phyloP scores from a whole-genome alignment of 306 rosid genomes.

The Begonia masoniana region DNA sequence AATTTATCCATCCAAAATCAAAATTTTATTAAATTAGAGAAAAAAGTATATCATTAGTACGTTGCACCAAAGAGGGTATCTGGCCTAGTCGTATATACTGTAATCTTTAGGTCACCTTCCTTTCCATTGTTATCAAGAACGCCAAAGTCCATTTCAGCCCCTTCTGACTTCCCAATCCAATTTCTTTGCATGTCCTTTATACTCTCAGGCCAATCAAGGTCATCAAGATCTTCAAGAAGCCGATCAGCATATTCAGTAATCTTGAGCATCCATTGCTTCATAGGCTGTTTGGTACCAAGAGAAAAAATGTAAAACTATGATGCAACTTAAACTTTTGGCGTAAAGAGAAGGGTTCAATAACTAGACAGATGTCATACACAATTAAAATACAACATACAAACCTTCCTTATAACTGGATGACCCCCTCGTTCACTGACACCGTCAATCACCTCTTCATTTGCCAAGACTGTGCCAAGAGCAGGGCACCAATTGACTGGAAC shows the following conservation, averaged over 20 bases:
- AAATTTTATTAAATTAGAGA: slow-evolving; percentile 11
- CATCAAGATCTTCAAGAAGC: slow-evolving; percentile 91
- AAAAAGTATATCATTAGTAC: slow-evolving; percentile 37
- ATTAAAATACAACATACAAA: slow-evolving; percentile 12
- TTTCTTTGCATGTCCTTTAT: slow-evolving; percentile 96
- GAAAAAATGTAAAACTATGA: slow-evolving; percentile 71
- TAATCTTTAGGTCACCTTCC: slow-evolving; percentile 52
- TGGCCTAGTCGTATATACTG: slow-evolving; percentile 85
- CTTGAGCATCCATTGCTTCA: slow-evolving; percentile 99
- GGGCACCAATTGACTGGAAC: slow-evolving; percentile 99
- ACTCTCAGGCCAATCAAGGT: slow-evolving; percentile 95
- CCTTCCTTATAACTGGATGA: slow-evolving; percentile 91
- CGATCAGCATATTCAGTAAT: slow-evolving; percentile 96
- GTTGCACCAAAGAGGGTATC: slow-evolving; percentile 98
- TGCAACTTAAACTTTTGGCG: slow-evolving; percentile 36
- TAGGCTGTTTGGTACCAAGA: slow-evolving; percentile 98
- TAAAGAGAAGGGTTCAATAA: slow-evolving; percentile 19
- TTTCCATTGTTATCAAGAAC: slow-evolving; percentile 55
- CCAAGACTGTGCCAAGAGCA: slow-evolving; percentile 95
- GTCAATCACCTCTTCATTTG: slow-evolving; percentile 96
- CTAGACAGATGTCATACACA: slow-evolving; percentile 7
- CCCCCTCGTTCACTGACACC: slow-evolving; percentile 97
- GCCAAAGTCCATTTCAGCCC: slow-evolving; percentile 82
- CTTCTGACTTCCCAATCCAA: slow-evolving; percentile 98
- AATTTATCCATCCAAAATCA: neutral